These are phyloP conservation scores for Nymphaea colorata DNA, from an alignment of 164 flowering plant species.

Conservation along the genomic window DNA sequence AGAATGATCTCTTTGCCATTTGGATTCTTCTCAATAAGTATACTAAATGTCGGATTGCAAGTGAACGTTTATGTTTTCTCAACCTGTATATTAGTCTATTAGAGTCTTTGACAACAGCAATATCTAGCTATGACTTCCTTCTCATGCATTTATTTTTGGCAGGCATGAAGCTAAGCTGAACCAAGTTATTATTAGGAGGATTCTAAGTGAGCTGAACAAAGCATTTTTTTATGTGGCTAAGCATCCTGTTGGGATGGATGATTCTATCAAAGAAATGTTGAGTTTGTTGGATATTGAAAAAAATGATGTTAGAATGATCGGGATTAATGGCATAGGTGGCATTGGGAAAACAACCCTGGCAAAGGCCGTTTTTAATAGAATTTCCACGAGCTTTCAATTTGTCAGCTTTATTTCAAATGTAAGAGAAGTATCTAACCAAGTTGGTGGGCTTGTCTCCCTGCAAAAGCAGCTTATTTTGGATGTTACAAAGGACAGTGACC, in stretches of 20 bases:
- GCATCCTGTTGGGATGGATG: not conserved
- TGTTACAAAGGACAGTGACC: not conserved
- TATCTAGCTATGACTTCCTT: too few relatives aligned
- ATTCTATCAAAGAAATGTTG: not conserved
- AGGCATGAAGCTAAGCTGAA: not conserved
- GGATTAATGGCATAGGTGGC: constrained; percentile 1
- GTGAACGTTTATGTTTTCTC: too few relatives aligned
- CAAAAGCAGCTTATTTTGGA: not conserved
- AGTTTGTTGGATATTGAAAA: not conserved
- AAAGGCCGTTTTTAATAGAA: not conserved
- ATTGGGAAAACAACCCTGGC: not conserved
- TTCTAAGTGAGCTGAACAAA: not conserved
- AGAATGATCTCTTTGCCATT: too few relatives aligned
- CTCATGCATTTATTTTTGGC: not conserved
- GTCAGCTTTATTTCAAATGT: not conserved
- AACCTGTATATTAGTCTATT: too few relatives aligned
- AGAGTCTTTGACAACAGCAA: too few relatives aligned
- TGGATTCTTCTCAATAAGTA: too few relatives aligned
- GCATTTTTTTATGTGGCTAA: not conserved
- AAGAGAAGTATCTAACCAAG: not conserved
- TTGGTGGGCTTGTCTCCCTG: not conserved
- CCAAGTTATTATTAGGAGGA: not conserved
- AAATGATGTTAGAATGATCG: not conserved
- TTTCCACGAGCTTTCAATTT: not conserved
- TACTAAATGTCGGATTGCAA: too few relatives aligned